Evolutionary conservation across 2,329 filamentous ascomycete genomes (phyloP).

Genomic region (Diaporthe eres): DNA sequence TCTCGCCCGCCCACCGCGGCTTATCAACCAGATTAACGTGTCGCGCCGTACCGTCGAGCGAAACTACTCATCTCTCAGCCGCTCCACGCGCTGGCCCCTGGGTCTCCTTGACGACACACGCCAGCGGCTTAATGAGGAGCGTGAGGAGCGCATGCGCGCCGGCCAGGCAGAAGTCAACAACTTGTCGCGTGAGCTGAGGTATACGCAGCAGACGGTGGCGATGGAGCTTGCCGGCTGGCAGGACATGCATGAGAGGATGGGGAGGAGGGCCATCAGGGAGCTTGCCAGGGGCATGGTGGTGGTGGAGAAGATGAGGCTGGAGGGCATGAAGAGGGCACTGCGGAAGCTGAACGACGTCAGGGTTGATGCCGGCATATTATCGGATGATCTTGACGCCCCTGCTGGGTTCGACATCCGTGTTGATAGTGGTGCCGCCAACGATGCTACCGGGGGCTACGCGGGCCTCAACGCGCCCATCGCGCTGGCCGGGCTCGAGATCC

Average conservation of each 20-base stretch:
- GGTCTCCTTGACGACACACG: slow-evolving; percentile 89
- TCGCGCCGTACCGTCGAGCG: slow-evolving; percentile 84
- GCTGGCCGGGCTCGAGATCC: slow-evolving; percentile 41
- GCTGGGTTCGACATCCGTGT: background rate
- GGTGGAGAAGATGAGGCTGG: slow-evolving; percentile 82
- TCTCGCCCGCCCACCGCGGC: slow-evolving; percentile 81
- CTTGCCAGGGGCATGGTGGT: slow-evolving; percentile 85
- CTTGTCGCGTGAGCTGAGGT: slow-evolving; percentile 85
- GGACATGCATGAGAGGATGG: slow-evolving; percentile 85
- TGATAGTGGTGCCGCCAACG: background rate
- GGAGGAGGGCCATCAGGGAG: slow-evolving; percentile 79
- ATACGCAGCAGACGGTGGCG: slow-evolving; percentile 94
- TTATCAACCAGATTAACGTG: slow-evolving; percentile 82
- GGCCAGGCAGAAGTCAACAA: slow-evolving; percentile 79
- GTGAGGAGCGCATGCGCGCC: slow-evolving; percentile 82
- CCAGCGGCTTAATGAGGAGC: slow-evolving; percentile 85
- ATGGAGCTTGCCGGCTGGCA: slow-evolving; percentile 95
- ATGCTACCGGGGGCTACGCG: slow-evolving; percentile 3
- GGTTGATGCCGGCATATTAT: background rate
- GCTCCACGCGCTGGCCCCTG: slow-evolving; percentile 84
- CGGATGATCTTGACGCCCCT: background rate
- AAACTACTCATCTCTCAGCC: slow-evolving; percentile 79
- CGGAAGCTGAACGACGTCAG: slow-evolving; percentile 66
- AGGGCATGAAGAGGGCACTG: slow-evolving; percentile 84
- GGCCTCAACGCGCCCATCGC: slow-evolving; percentile 31